Evolutionary conservation across 495 filamentous ascomycete species (phyloP).

Genomic region (Penicillium salamii): DNA sequence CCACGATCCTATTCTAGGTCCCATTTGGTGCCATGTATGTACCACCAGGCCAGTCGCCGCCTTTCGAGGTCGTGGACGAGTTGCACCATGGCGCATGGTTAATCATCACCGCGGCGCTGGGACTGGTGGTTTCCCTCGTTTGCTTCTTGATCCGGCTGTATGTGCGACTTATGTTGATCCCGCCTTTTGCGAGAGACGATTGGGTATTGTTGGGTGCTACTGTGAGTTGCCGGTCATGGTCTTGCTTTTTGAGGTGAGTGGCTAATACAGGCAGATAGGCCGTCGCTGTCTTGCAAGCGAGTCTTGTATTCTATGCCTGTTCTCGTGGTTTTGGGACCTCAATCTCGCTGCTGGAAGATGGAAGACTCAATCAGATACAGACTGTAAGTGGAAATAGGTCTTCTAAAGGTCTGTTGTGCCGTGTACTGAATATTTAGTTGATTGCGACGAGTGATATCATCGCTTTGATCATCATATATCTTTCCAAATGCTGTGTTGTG

Average conservation of each 20-base stretch:
- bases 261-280: conserved; percentile 16
- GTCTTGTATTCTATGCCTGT: conserved; percentile 33
- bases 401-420: background rate
- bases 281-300: conserved; percentile 33
- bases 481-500: conserved; percentile 47
- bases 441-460: conserved; percentile 40
- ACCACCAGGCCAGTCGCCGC: conserved; percentile 37
- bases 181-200: conserved; percentile 41
- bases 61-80: conserved; percentile 40
- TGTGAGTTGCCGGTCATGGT: conserved; percentile 21
- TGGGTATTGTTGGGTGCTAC: conserved; percentile 35
- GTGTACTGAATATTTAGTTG: conserved; percentile 23
- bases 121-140: conserved; percentile 46
- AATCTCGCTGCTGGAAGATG: conserved; percentile 28
- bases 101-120: conserved; percentile 46
- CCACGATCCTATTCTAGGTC: background rate
- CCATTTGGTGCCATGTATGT: conserved; percentile 15
- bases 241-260: too few species aligned
- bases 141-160: conserved; percentile 45
- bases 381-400: conserved; percentile 21
- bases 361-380: conserved; percentile 33
- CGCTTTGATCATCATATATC: conserved; percentile 41
- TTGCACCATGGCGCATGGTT: conserved; percentile 43
- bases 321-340: conserved; percentile 42
- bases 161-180: conserved; percentile 37